Percentiles rank a stretch among this genome's conserved stretches.
Evolutionary conservation across 2,329 filamentous ascomycete genomes (phyloP).

Genomic region (Coniella vitis): DNA sequence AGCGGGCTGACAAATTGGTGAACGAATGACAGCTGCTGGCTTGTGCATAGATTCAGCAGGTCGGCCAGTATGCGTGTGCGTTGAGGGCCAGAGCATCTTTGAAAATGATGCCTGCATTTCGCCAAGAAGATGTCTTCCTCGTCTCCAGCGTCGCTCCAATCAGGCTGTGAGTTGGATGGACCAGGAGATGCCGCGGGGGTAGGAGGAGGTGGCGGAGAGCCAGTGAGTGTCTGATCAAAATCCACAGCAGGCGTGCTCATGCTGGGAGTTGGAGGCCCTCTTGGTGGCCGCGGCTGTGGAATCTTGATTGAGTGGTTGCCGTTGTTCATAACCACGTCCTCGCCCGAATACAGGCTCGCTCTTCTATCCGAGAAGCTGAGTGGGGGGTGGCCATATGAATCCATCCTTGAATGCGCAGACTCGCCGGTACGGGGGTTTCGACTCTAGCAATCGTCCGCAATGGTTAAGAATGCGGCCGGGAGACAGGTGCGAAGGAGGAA

Average conservation of each 20-base stretch:
- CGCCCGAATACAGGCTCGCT: slow-evolving; percentile 47
- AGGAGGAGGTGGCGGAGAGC: slow-evolving; percentile 57
- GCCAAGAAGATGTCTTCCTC: slow-evolving; percentile 78
- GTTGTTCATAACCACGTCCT: slow-evolving; percentile 50
- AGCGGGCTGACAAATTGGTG: slow-evolving; percentile 92
- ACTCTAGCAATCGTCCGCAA: neutral
- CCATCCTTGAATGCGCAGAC: slow-evolving; percentile 27
- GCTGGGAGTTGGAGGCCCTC: slow-evolving; percentile 59
- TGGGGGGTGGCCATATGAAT: slow-evolving; percentile 37
- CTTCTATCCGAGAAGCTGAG: slow-evolving; percentile 56
- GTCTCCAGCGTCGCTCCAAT: slow-evolving; percentile 72
- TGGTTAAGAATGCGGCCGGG: slow-evolving; percentile 2
- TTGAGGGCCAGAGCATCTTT: slow-evolving; percentile 66
- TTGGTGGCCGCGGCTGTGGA: slow-evolving; percentile 38
- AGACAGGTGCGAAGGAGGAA: no score
- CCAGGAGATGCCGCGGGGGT: slow-evolving; percentile 61
- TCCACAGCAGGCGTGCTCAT: slow-evolving; percentile 59
- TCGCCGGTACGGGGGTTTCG: neutral
- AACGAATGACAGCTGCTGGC: slow-evolving; percentile 90
- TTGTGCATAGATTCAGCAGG: slow-evolving; percentile 88
- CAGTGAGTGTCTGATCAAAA: slow-evolving; percentile 54
- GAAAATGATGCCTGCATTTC: slow-evolving; percentile 74
- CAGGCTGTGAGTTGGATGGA: slow-evolving; percentile 53
- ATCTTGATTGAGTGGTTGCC: slow-evolving; percentile 44
- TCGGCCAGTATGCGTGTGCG: slow-evolving; percentile 79